Percentiles rank a stretch among this genome's conserved stretches.
Evolutionary conservation across 116 monocot species (phyloP).

Genomic region (Iris pallida): DNA sequence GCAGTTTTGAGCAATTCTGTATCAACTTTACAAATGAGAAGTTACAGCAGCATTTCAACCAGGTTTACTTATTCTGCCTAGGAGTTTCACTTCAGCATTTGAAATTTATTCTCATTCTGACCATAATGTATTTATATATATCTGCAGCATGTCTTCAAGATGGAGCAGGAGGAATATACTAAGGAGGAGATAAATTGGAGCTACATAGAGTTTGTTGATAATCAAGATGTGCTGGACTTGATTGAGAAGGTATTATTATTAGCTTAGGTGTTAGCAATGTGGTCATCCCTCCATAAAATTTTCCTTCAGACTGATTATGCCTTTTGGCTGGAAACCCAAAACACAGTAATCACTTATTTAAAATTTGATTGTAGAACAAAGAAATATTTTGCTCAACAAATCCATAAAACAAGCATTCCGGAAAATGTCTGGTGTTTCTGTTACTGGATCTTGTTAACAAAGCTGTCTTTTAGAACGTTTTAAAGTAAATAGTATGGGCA

Average conservation of each 20-base stretch:
- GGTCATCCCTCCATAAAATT: no score
- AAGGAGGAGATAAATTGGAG: conserved; percentile 73
- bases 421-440: no score
- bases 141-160: conserved; percentile 64
- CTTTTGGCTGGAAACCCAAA: not conserved
- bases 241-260: conserved; percentile 50
- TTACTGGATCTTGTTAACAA: no score
- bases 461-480: no score
- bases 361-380: no score
- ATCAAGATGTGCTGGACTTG: conserved; percentile 65
- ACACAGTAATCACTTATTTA: no score
- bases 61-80: conserved; percentile 21
- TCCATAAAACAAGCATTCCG: no score
- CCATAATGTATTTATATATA: not conserved
- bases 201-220: conserved; percentile 71
- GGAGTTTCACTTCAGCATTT: not conserved
- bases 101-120: not conserved
- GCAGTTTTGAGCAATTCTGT: conserved; percentile 62
- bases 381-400: no score
- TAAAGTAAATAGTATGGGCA: no score
- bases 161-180: conserved; percentile 80
- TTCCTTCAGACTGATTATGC: no score
- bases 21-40: conserved; percentile 68
- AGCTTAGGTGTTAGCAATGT: not conserved
- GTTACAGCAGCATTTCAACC: conserved; percentile 59